A percentile compares a stretch with the other conserved stretches of the same genome.
Conservation (phyloP, 345 rosid species). For the Aquilaria sinensis region DNA sequence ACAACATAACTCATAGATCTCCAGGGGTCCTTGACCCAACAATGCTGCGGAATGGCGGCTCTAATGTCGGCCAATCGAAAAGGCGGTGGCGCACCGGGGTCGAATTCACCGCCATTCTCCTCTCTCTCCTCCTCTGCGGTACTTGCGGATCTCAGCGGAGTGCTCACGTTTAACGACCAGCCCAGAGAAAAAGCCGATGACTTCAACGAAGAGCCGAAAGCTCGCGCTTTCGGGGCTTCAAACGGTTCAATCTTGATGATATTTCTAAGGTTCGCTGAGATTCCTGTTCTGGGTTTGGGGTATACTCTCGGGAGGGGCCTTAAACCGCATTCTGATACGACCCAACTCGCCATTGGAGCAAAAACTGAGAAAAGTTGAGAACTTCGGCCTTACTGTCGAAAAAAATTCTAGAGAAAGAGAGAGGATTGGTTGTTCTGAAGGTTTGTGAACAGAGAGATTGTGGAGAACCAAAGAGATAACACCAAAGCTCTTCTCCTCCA, state of each 20-base stretch:
- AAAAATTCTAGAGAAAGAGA: neutral
- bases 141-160: slow-evolving; percentile 24
- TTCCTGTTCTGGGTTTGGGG: slow-evolving; percentile 28
- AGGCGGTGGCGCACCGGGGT: slow-evolving; percentile 58
- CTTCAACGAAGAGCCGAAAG: slow-evolving; percentile 23
- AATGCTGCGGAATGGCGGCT: slow-evolving; percentile 84
- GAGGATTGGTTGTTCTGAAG: neutral
- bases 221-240: slow-evolving; percentile 9
- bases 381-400: slow-evolving; percentile 1
- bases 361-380: slow-evolving; percentile 5
- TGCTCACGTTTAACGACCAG: slow-evolving; percentile 60
- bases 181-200: slow-evolving; percentile 25
- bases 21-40: slow-evolving; percentile 90
- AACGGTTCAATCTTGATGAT: slow-evolving; percentile 18
- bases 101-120: slow-evolving; percentile 26
- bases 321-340: slow-evolving; percentile 51
- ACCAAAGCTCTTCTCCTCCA: slow-evolving; percentile 7
- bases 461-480: slow-evolving; percentile 6
- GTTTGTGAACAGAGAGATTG: neutral
- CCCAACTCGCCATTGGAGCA: slow-evolving; percentile 49
- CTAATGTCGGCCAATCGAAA: slow-evolving; percentile 65
- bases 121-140: slow-evolving; percentile 21
- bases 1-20: slow-evolving; percentile 72
- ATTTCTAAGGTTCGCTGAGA: slow-evolving; percentile 7
- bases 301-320: slow-evolving; percentile 40